These are phyloP conservation scores for Monilinia fructicola DNA, from an alignment of 2,329 filamentous ascomycete species.

Conservation along the genomic window DNA sequence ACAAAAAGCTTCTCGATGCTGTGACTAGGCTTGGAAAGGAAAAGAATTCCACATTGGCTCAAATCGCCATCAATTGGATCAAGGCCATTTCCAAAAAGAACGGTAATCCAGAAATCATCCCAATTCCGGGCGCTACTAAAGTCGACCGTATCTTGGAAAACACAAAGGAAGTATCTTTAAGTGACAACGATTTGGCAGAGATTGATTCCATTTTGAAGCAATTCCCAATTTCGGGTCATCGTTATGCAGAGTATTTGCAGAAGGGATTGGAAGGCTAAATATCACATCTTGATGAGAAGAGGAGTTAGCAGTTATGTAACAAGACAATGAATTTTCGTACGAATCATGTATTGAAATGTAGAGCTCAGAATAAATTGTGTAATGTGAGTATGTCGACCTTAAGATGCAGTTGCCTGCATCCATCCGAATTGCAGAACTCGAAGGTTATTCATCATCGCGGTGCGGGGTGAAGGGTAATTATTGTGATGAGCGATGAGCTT, in stretches of 20 bases:
- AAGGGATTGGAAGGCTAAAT: not conserved
- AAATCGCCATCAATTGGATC: constrained; percentile 64
- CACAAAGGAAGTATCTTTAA: constrained; percentile 50
- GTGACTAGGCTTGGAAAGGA: constrained; percentile 57
- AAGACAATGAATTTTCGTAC: not conserved
- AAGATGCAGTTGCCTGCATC: constrained; percentile 24
- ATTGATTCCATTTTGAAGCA: constrained; percentile 52
- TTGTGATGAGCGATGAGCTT: not conserved
- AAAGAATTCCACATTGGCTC: constrained; percentile 60
- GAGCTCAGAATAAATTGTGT: constrained; percentile 31
- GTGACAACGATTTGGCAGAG: constrained; percentile 50
- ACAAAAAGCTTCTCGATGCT: constrained; percentile 59
- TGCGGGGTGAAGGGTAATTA: not conserved
- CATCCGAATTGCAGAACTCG: constrained; percentile 41
- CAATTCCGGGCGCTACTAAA: constrained; percentile 65
- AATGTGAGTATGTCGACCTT: constrained; percentile 39
- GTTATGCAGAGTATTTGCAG: constrained; percentile 44
- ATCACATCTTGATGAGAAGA: not conserved
- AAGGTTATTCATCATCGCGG: constrained; percentile 35
- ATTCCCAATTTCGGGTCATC: constrained; percentile 49
- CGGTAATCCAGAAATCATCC: constrained; percentile 51
- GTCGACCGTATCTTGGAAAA: constrained; percentile 61
- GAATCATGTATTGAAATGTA: not conserved
- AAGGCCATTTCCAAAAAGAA: constrained; percentile 36
- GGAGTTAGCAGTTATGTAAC: not conserved